phyloP scores from a whole-genome alignment of 2,329 filamentous ascomycete species.

The Herpomyces periplanetae region DNA sequence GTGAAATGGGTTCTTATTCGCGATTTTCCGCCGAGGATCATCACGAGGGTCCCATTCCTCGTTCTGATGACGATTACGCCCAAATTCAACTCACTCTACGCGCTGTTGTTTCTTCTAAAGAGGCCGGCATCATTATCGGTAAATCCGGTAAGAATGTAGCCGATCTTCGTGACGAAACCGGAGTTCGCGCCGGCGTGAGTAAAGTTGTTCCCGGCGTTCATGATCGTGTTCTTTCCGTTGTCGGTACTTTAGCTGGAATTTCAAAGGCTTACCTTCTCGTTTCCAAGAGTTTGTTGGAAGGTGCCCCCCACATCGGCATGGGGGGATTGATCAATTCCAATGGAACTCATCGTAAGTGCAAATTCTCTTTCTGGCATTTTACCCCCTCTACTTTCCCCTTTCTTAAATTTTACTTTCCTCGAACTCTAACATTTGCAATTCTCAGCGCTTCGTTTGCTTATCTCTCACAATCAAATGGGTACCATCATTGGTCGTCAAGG shows the following conservation, averaged over 20 bases:
- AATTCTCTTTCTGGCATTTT: neutral
- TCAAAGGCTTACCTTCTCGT: constrained; percentile 77
- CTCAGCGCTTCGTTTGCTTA: constrained; percentile 71
- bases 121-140: constrained; percentile 93
- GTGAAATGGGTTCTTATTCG: neutral
- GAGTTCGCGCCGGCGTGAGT: constrained; percentile 87
- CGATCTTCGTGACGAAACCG: constrained; percentile 80
- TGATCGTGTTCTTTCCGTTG: constrained; percentile 82
- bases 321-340: constrained; percentile 51
- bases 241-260: constrained; percentile 51
- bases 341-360: constrained; percentile 57
- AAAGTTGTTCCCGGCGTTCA: constrained; percentile 94
- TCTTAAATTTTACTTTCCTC: constrained; percentile 1
- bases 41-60: constrained; percentile 39
- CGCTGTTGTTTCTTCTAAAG: constrained; percentile 92
- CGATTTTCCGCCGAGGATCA: constrained; percentile 10
- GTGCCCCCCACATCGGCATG: constrained; percentile 81
- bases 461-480: constrained; percentile 98
- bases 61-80: constrained; percentile 88
- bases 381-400: too few species aligned
- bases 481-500: constrained; percentile 91
- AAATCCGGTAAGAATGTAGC: constrained; percentile 96
- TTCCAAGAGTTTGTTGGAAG: constrained; percentile 58
- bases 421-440: constrained; percentile 1
- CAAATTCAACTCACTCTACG: constrained; percentile 66